These are phyloP conservation scores for Bryum argenteum DNA, from an alignment of 225 moss, liverwort and hornwort species.

Conservation along the genomic window DNA sequence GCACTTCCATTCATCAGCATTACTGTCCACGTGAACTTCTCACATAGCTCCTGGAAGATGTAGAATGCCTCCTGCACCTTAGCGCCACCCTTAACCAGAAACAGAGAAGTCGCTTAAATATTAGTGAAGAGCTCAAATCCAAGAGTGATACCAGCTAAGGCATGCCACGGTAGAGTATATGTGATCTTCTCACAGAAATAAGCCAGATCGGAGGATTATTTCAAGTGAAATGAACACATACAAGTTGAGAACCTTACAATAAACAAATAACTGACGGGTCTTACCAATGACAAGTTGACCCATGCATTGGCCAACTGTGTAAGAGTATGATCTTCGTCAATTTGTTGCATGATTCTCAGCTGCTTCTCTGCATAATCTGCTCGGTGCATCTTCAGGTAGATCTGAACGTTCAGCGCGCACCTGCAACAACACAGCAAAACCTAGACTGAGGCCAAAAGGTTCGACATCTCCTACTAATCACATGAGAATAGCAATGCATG, in stretches of 20 bases:
- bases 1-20: slow-evolving; percentile 94
- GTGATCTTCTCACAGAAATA: background rate
- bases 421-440: slow-evolving; percentile 40
- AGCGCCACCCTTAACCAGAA: slow-evolving; percentile 68
- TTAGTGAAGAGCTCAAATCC: background rate
- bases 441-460: slow-evolving; percentile 11
- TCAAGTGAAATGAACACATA: background rate
- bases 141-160: background rate
- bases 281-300: slow-evolving; percentile 90
- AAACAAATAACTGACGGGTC: background rate
- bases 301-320: slow-evolving; percentile 97
- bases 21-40: slow-evolving; percentile 91
- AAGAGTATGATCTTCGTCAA: slow-evolving; percentile 93
- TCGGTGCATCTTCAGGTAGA: slow-evolving; percentile 94
- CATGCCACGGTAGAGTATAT: background rate
- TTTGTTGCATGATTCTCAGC: slow-evolving; percentile 89
- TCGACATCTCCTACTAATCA: background rate
- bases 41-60: slow-evolving; percentile 95
- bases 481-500: background rate
- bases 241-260: background rate
- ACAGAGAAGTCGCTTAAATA: background rate
- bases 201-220: background rate
- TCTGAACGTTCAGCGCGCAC: slow-evolving; percentile 89
- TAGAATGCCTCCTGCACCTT: slow-evolving; percentile 97
- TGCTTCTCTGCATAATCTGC: slow-evolving; percentile 90